Evolutionary conservation across 2,329 filamentous ascomycete genomes (phyloP).

Genomic region (Exophiala bonariae): DNA sequence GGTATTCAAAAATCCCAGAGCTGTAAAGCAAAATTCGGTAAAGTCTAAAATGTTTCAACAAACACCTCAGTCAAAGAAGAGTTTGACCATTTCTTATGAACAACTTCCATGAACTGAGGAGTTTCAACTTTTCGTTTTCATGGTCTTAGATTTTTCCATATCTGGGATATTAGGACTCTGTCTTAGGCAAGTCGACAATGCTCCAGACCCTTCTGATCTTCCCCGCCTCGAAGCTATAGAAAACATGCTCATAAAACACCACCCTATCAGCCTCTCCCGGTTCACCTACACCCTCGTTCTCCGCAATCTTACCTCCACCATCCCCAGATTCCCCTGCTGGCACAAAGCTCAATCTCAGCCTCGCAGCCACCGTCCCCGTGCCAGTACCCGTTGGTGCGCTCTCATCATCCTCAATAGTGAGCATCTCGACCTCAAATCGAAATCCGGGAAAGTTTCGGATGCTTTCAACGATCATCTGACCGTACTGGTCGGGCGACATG

Average conservation of each 20-base stretch:
- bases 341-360: slow-evolving; percentile 16
- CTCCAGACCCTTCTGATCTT: slow-evolving; percentile 21
- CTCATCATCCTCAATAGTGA: slow-evolving; percentile 13
- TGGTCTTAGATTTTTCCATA: too few relatives aligned
- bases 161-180: too few relatives aligned
- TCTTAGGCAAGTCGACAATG: slow-evolving; percentile 8
- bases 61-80: too few relatives aligned
- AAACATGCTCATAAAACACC: slow-evolving; percentile 19
- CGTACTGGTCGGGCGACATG: slow-evolving; percentile 13
- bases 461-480: slow-evolving; percentile 12
- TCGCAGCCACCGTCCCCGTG: slow-evolving; percentile 11
- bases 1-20: too few relatives aligned
- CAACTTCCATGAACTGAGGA: too few relatives aligned
- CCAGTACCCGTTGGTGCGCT: not conserved
- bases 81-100: too few relatives aligned
- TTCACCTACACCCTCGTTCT: slow-evolving; percentile 2
- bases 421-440: slow-evolving; percentile 16
- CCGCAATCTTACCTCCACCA: too few relatives aligned
- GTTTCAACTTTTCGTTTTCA: too few relatives aligned
- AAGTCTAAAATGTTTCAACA: too few relatives aligned
- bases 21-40: too few relatives aligned
- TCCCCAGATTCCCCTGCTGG: too few relatives aligned
- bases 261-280: not conserved
- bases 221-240: slow-evolving; percentile 16
- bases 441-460: slow-evolving; percentile 10